Evolutionary conservation across 2,329 filamentous ascomycete genomes (phyloP), one percentile per base, ranked within the genome.

Genomic region (Clonostachys byssicola): DNA sequence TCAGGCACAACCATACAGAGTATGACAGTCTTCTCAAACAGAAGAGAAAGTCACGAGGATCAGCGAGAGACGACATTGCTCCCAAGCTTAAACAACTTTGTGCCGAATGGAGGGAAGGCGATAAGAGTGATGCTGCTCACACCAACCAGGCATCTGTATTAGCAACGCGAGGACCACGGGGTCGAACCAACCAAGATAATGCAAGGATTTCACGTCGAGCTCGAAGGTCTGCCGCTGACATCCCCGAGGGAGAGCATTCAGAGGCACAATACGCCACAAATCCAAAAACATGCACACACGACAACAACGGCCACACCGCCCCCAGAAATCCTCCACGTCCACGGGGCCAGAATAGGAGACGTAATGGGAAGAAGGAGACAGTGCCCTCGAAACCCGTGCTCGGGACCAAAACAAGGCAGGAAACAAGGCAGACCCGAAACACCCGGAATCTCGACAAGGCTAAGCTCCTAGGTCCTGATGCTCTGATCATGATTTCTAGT

Each of bases 1-100:
- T 75, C 5, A 64, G 77, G 7, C 76, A 80, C 52, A 51, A 47
- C 4, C 66, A 75, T 41, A 79, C 75, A 0, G 52, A 61, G 2
- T 80, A 80, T 48, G 73, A 79, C 13, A 40, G 45, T 35, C 51
- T 73, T 40, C 49, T 75, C 47, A 49, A 48, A 14, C 41, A 30
- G 20, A 18, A 43, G 18, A 18, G 18, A 10, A 42, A 34, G 10
- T 16, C 38, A 16, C 17, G 18, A 16, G 13, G 8, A 12, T 18
- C 34, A 18, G 44, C 20, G 20, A 39, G 17, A 12, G 12, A 18
- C 8, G 36, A 39, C 4, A 39, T 39, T 30, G 23, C 23, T 30
- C 23, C 9, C 9, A 30, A 30, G 9, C 23, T 18, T 39, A 18
- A 18, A 39, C 36, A 18, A 18, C 9, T 39, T 18, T 39, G 36